Conservation (phyloP, 208 protist species). For the Angomonas ambiguus region DNA sequence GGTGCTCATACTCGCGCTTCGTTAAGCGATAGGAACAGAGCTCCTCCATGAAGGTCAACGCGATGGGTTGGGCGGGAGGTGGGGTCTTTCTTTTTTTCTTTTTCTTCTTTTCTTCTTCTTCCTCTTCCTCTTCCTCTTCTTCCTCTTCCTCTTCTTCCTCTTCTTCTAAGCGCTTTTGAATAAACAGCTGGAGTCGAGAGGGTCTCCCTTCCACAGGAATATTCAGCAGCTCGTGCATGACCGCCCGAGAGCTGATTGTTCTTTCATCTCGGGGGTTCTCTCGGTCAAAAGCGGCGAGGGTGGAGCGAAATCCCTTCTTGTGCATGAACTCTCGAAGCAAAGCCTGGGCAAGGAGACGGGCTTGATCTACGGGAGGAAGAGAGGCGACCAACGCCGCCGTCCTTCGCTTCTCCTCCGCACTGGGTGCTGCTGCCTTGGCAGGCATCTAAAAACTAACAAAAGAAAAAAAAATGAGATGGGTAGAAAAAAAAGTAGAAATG, state of each 20-base stretch:
- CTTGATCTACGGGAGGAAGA: conserved; percentile 44
- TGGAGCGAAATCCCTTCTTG: conserved; percentile 55
- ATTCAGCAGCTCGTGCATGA: conserved; percentile 77
- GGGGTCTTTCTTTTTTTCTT: background rate
- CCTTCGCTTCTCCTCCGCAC: background rate
- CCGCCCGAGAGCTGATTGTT: conserved; percentile 65
- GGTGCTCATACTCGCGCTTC: conserved; percentile 29
- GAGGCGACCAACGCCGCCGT: conserved; percentile 20
- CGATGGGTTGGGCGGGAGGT: conserved; percentile 18
- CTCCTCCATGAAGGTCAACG: conserved; percentile 77
- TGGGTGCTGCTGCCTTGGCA: too few relatives aligned
- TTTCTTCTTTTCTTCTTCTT: conserved; percentile 10
- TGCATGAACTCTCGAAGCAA: conserved; percentile 89
- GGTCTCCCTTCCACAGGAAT: conserved; percentile 52
- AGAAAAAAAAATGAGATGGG: conserved; percentile 14
- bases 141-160: background rate
- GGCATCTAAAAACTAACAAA: too few relatives aligned
- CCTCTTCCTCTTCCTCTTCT: background rate
- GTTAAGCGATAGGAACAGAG: conserved; percentile 72
- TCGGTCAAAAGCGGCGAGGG: conserved; percentile 57
- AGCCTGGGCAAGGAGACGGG: conserved; percentile 67
- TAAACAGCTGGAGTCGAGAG: conserved; percentile 27
- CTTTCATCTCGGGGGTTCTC: conserved; percentile 63
- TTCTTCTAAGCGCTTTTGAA: background rate
- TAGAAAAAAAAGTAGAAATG: conserved; percentile 1